Percentiles rank a stretch among this genome's conserved stretches.
Conservation (phyloP, 495 filamentous ascomycete species). For the Astrothelium subdiscretum region DNA sequence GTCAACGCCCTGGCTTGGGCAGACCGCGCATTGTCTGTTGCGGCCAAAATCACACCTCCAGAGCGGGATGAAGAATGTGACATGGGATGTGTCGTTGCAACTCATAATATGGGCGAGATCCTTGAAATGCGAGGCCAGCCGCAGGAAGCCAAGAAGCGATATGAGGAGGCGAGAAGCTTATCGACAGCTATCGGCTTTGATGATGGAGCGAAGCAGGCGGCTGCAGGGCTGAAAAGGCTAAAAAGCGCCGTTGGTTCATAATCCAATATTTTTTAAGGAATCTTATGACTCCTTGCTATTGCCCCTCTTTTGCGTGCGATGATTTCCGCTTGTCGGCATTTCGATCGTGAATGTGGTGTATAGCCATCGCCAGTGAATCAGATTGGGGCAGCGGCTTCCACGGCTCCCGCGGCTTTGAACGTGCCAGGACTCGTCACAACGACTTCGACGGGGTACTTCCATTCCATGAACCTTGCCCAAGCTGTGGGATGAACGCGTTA, state of each 20-base stretch:
- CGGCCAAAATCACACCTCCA: slow-evolving; percentile 41
- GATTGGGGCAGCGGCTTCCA: slow-evolving; percentile 58
- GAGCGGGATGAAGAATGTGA: slow-evolving; percentile 73
- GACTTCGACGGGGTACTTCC: slow-evolving; percentile 62
- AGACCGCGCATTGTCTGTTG: slow-evolving; percentile 54
- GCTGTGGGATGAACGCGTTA: slow-evolving; percentile 31
- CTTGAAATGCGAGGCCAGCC: slow-evolving; percentile 55
- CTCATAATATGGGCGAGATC: slow-evolving; percentile 75
- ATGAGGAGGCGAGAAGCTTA: slow-evolving; percentile 51
- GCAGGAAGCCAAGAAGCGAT: slow-evolving; percentile 50
- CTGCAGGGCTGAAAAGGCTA: slow-evolving; percentile 41
- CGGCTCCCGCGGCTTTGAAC: slow-evolving; percentile 57
- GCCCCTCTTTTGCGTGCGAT: background rate
- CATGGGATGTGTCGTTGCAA: slow-evolving; percentile 70
- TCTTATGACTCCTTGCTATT: too few relatives aligned
- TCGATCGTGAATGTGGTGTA: background rate
- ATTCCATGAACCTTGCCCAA: slow-evolving; percentile 65
- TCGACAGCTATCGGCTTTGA: slow-evolving; percentile 52
- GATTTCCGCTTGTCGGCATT: background rate
- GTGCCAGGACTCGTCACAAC: slow-evolving; percentile 41
- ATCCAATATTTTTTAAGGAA: background rate
- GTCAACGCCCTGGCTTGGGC: slow-evolving; percentile 62
- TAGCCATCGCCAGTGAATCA: slow-evolving; percentile 29
- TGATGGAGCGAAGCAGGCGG: slow-evolving; percentile 49
- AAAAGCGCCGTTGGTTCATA: background rate